Evolutionary conservation across 2,329 filamentous ascomycete species (phyloP).

Genomic region (Lasiodiplodia gonubiensis): DNA sequence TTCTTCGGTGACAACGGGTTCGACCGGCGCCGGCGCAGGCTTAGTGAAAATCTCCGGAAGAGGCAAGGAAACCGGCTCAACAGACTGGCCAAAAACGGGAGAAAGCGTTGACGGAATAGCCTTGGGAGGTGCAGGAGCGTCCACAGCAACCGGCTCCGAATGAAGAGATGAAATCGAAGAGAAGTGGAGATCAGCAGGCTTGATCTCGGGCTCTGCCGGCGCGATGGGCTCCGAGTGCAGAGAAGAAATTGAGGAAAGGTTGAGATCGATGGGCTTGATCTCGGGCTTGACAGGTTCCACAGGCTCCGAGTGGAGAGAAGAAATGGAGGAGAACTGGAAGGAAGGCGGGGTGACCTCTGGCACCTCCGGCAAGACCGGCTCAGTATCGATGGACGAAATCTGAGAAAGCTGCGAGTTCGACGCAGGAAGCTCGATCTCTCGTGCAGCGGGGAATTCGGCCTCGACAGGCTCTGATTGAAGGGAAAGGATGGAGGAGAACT

Average conservation of each 20-base stretch:
- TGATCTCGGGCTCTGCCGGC: slow-evolving; percentile 8
- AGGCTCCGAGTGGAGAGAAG: slow-evolving; percentile 22
- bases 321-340: slow-evolving; percentile 17
- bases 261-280: slow-evolving; percentile 19
- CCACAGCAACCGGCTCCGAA: slow-evolving; percentile 37
- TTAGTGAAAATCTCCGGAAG: slow-evolving; percentile 16
- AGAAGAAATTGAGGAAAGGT: slow-evolving; percentile 32
- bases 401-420: slow-evolving; percentile 21
- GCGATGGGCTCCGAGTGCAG: slow-evolving; percentile 32
- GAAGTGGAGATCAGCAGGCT: slow-evolving; percentile 27
- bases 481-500: slow-evolving; percentile 20
- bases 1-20: slow-evolving; percentile 28
- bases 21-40: slow-evolving; percentile 31
- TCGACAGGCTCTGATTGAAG: slow-evolving; percentile 26
- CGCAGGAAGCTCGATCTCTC: neutral
- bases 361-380: slow-evolving; percentile 30
- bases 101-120: slow-evolving; percentile 15
- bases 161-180: slow-evolving; percentile 32
- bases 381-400: slow-evolving; percentile 23
- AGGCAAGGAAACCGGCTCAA: slow-evolving; percentile 22
- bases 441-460: slow-evolving; percentile 10
- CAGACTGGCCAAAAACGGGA: slow-evolving; percentile 13
- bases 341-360: slow-evolving; percentile 7
- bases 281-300: slow-evolving; percentile 26
- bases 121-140: slow-evolving; percentile 30